These are phyloP conservation scores for Wickerhamomyces sydowiorum DNA, from an alignment of 805 yeast genomes.

Conservation along the genomic window DNA sequence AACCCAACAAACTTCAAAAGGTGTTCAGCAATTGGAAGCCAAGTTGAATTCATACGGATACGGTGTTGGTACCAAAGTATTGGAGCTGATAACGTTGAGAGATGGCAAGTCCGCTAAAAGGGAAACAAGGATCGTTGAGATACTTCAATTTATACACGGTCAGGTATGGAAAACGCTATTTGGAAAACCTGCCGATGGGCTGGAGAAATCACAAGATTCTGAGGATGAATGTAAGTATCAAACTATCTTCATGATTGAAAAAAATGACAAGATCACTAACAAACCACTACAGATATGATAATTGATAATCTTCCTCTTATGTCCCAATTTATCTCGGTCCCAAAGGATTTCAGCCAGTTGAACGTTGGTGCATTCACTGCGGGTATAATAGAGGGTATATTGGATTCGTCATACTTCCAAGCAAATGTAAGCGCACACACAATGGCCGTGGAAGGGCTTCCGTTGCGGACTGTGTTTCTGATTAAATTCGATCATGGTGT, in stretches of 20 bases:
- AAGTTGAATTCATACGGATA: slow-evolving; percentile 71
- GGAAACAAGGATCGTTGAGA: slow-evolving; percentile 59
- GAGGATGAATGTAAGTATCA: slow-evolving; percentile 50
- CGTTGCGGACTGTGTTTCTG: slow-evolving; percentile 68
- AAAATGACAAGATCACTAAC: neutral
- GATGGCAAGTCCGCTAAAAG: slow-evolving; percentile 65
- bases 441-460: slow-evolving; percentile 52
- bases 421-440: slow-evolving; percentile 82
- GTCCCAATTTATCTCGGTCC: slow-evolving; percentile 68
- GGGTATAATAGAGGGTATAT: slow-evolving; percentile 77
- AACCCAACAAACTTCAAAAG: slow-evolving; percentile 54
- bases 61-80: slow-evolving; percentile 63
- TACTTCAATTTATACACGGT: slow-evolving; percentile 66
- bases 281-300: slow-evolving; percentile 43
- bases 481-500: slow-evolving; percentile 62
- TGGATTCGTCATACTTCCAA: slow-evolving; percentile 66
- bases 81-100: slow-evolving; percentile 64
- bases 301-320: slow-evolving; percentile 69
- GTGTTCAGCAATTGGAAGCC: slow-evolving; percentile 59
- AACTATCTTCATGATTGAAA: slow-evolving; percentile 18
- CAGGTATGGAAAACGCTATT: slow-evolving; percentile 70
- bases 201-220: slow-evolving; percentile 65
- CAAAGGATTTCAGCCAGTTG: slow-evolving; percentile 70
- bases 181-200: slow-evolving; percentile 66
- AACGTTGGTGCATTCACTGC: slow-evolving; percentile 82